Conservation (phyloP, 768 basidiomycete genomes). For the Termitomyces sp. region DNA sequence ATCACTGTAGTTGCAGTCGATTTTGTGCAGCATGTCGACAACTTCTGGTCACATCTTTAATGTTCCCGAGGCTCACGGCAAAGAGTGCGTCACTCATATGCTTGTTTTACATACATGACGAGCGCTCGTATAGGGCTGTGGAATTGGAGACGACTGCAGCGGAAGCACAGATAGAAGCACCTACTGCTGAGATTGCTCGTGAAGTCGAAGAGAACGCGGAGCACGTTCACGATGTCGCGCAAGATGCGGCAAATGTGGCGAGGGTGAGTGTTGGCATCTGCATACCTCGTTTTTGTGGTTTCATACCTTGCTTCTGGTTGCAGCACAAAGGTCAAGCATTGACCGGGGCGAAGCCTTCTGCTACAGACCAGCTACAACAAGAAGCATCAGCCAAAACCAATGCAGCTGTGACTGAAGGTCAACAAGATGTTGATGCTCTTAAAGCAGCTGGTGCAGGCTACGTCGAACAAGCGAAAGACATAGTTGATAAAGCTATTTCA, state of each 20-base stretch:
- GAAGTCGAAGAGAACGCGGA: constrained; percentile 48
- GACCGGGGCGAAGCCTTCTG: constrained; percentile 26
- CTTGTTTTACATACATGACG: not conserved
- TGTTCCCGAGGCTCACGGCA: constrained; percentile 29
- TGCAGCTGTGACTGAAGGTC: constrained; percentile 55
- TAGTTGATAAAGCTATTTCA: constrained; percentile 39
- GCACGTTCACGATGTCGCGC: constrained; percentile 41
- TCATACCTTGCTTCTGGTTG: not conserved
- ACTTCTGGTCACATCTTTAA: constrained; percentile 33
- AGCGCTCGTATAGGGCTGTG: constrained; percentile 23
- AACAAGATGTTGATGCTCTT: constrained; percentile 43
- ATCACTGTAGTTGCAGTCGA: too few relatives aligned
- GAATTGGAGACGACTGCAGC: constrained; percentile 54
- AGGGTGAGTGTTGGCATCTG: constrained; percentile 34
- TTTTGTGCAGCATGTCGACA: constrained; percentile 21
- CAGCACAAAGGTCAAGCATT: constrained; percentile 30
- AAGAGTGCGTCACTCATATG: constrained; percentile 26
- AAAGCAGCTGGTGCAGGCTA: constrained; percentile 46
- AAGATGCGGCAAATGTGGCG: constrained; percentile 50
- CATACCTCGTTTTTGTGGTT: not conserved
- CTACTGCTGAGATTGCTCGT: constrained; percentile 34
- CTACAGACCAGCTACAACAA: constrained; percentile 33
- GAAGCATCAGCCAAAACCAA: constrained; percentile 41
- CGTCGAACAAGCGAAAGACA: constrained; percentile 51
- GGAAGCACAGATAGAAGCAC: constrained; percentile 46